Evolutionary conservation across 208 protist genomes (phyloP).

Genomic region (Cochliopodium minus): DNA sequence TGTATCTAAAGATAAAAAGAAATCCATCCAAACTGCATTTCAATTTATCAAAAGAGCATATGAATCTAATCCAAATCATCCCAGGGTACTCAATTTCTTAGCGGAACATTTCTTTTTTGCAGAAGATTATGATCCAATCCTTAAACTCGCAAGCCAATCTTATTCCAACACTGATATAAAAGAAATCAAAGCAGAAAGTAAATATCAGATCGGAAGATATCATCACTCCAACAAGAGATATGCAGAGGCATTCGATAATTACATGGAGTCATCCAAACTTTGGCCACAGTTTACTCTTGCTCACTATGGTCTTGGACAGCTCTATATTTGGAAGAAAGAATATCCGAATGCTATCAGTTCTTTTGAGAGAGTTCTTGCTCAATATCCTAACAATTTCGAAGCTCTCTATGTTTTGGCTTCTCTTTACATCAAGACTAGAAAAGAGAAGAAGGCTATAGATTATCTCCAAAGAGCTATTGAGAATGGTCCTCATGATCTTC

Average conservation of each 20-base stretch:
- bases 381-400: slow-evolving; percentile 33
- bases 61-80: slow-evolving; percentile 19
- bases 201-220: slow-evolving; percentile 20
- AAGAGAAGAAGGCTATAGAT: background rate
- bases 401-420: slow-evolving; percentile 14
- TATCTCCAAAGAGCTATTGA: background rate
- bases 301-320: slow-evolving; percentile 21
- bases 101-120: slow-evolving; percentile 33
- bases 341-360: slow-evolving; percentile 23
- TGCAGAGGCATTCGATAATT: slow-evolving; percentile 18
- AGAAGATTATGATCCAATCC: background rate
- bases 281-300: slow-evolving; percentile 17
- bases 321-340: slow-evolving; percentile 20
- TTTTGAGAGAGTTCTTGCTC: slow-evolving; percentile 22
- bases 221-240: slow-evolving; percentile 21
- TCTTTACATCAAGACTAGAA: background rate
- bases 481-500: background rate
- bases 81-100: slow-evolving; percentile 29
- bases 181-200: slow-evolving; percentile 27
- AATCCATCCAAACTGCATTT: background rate
- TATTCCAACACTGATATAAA: slow-evolving; percentile 14
- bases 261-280: slow-evolving; percentile 1
- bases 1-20: background rate
- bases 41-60: slow-evolving; percentile 15
- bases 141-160: slow-evolving; percentile 12